Evolutionary conservation across 148 eudicot species (phyloP).

Genomic region (Euryodendron excelsum): DNA sequence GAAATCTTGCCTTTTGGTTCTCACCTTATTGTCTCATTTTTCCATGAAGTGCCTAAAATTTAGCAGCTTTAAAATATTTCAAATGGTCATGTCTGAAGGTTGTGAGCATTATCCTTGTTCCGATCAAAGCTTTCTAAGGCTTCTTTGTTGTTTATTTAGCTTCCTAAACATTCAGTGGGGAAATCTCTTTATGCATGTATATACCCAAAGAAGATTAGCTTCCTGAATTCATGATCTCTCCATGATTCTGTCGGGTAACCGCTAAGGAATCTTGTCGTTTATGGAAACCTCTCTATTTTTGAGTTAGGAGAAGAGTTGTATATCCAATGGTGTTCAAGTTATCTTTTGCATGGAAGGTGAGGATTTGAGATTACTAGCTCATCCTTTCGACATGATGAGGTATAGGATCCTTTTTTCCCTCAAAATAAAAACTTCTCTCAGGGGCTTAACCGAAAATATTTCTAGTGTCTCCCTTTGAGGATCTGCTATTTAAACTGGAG

Average conservation of each 20-base stretch:
- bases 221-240: not conserved
- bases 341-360: too few relatives aligned
- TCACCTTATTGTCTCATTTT: not conserved
- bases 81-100: not conserved
- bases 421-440: too few relatives aligned
- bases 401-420: too few relatives aligned
- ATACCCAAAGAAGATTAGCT: not conserved
- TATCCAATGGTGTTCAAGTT: too few relatives aligned
- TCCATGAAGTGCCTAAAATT: not conserved
- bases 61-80: not conserved
- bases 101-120: not conserved
- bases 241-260: not conserved
- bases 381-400: too few relatives aligned
- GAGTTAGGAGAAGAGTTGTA: too few relatives aligned
- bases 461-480: too few relatives aligned
- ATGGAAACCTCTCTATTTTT: too few relatives aligned
- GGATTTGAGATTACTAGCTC: too few relatives aligned
- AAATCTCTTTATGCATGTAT: not conserved
- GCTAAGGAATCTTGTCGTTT: too few relatives aligned
- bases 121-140: not conserved
- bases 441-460: too few relatives aligned
- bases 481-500: too few relatives aligned
- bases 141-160: not conserved
- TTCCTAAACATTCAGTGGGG: not conserved
- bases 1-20: not conserved